Conservation (phyloP, 805 yeast genomes). For the Metschnikowia anglica region DNA sequence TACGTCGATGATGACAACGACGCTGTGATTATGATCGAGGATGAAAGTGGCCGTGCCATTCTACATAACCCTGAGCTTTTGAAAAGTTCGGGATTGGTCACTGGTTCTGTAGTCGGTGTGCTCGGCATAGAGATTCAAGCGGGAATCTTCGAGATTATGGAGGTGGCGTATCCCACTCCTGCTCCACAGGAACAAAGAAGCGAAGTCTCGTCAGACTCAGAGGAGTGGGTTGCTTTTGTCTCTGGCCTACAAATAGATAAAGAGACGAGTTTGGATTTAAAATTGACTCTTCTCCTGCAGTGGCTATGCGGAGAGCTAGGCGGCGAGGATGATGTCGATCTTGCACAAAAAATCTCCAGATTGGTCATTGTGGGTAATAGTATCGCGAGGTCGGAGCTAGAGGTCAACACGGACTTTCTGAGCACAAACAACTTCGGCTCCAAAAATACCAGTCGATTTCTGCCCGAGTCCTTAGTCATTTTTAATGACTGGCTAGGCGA, state of each 20-base stretch:
- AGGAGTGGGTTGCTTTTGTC: constrained; percentile 53
- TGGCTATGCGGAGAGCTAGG: constrained; percentile 72
- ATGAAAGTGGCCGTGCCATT: constrained; percentile 84
- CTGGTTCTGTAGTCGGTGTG: constrained; percentile 86
- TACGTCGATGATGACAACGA: constrained; percentile 48
- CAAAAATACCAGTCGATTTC: constrained; percentile 52
- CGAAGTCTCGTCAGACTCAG: constrained; percentile 7
- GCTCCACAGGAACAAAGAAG: constrained; percentile 51
- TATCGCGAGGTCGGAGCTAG: constrained; percentile 34
- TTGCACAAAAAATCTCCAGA: constrained; percentile 39
- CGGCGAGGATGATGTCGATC: constrained; percentile 24
- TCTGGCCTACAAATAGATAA: constrained; percentile 71
- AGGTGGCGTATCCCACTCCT: constrained; percentile 67
- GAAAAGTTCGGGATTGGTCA: constrained; percentile 60
- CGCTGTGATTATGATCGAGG: constrained; percentile 69
- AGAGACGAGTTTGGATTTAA: constrained; percentile 41
- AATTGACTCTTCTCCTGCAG: constrained; percentile 61
- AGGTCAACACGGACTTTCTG: constrained; percentile 27
- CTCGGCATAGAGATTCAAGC: constrained; percentile 82
- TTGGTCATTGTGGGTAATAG: constrained; percentile 77
- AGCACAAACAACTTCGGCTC: constrained; percentile 49
- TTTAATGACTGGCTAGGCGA: constrained; percentile 61
- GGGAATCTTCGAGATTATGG: constrained; percentile 83
- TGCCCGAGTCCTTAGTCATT: constrained; percentile 47
- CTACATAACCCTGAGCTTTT: constrained; percentile 62